Evolutionary conservation across 1,284 basidiomycete species (phyloP).

Genomic region (Puccinia hordei): DNA sequence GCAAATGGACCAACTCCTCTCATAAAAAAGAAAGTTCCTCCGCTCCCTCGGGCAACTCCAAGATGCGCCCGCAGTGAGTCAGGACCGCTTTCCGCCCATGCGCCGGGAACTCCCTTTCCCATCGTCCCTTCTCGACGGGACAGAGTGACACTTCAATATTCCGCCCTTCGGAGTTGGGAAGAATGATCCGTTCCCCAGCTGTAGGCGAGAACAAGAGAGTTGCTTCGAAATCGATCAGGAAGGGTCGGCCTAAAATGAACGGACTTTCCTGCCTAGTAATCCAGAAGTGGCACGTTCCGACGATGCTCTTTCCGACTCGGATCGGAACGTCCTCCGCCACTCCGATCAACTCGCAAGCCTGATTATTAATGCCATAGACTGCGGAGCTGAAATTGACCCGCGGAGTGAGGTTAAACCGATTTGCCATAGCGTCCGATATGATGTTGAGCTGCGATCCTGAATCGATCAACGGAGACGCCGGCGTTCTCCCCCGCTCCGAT

Average conservation of each 20-base stretch:
- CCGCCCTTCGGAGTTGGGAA: too few species aligned
- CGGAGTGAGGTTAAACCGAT: background rate
- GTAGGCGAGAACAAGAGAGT: too few species aligned
- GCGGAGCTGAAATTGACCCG: background rate
- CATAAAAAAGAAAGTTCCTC: background rate
- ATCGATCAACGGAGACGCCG: background rate
- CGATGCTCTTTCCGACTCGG: too few species aligned
- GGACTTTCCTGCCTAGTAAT: too few species aligned
- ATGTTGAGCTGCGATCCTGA: background rate
- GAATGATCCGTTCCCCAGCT: too few species aligned
- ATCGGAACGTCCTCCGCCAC: too few species aligned
- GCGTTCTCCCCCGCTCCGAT: background rate
- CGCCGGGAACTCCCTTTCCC: background rate
- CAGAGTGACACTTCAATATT: too few species aligned
- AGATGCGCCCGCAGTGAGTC: background rate
- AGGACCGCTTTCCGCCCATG: background rate
- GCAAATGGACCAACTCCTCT: background rate
- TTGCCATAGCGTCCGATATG: background rate
- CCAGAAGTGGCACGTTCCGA: too few species aligned
- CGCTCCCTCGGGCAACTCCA: background rate
- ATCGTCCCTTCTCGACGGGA: background rate
- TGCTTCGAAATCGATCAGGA: too few species aligned
- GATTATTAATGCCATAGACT: background rate
- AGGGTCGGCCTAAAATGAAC: too few species aligned
- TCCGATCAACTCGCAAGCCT: too few species aligned